phyloP scores from a whole-genome alignment of 331 rosid genomes.

The Quercus lobata region DNA sequence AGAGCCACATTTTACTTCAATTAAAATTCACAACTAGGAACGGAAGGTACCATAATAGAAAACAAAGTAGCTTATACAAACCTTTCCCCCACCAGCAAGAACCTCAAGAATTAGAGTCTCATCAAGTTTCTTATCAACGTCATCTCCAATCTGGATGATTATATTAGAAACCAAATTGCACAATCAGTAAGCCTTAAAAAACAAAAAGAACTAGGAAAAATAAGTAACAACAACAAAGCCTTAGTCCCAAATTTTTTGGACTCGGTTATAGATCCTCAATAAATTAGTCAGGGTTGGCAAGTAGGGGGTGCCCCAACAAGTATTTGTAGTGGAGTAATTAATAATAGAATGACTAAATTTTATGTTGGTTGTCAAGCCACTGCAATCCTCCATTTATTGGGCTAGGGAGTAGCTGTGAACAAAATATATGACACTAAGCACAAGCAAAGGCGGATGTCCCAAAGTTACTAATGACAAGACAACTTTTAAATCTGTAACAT shows the following conservation, averaged over 20 bases:
- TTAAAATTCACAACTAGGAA: not conserved
- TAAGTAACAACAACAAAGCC: too few species aligned
- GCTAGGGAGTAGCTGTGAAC: too few species aligned
- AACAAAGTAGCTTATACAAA: slow-evolving; percentile 26
- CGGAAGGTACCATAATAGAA: not conserved
- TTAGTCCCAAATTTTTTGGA: too few species aligned
- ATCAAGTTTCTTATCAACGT: slow-evolving; percentile 40
- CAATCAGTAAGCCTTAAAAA: not conserved
- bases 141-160: slow-evolving; percentile 54
- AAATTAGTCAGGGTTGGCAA: too few species aligned
- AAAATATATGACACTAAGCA: not conserved
- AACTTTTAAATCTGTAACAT: not conserved
- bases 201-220: not conserved
- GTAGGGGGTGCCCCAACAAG: too few species aligned
- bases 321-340: too few species aligned
- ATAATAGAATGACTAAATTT: too few species aligned
- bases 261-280: too few species aligned
- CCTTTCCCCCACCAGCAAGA: slow-evolving; percentile 95
- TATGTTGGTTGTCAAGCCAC: too few species aligned
- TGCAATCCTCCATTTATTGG: too few species aligned
- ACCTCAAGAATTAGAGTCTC: slow-evolving; percentile 77
- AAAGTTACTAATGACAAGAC: not conserved
- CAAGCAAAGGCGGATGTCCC: slow-evolving; percentile 2
- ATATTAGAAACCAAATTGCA: slow-evolving; percentile 4
- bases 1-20: not conserved